Percentiles rank a stretch among this genome's conserved stretches.
Evolutionary conservation across 768 basidiomycete genomes (phyloP).

Genomic region (Russula ochroleuca): DNA sequence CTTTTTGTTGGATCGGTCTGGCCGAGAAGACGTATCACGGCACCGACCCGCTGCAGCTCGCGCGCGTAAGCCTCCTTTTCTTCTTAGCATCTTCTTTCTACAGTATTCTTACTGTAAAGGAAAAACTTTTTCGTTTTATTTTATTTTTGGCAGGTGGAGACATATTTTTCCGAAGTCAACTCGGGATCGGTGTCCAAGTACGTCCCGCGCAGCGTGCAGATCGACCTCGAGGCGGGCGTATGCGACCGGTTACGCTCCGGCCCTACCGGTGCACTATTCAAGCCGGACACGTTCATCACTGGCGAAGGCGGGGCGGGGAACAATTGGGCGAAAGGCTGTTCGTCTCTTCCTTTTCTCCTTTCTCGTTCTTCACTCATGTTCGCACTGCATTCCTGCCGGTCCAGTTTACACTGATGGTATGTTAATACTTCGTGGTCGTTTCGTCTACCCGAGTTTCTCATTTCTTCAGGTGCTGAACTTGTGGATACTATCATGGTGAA

Average conservation of each 20-base stretch:
- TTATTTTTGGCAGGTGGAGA: constrained; percentile 57
- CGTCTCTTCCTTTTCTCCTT: constrained; percentile 34
- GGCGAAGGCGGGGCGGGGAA: constrained; percentile 72
- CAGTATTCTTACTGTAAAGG: too few relatives aligned
- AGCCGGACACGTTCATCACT: constrained; percentile 80
- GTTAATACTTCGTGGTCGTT: background rate
- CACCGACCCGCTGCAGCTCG: constrained; percentile 67
- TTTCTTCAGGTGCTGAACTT: constrained; percentile 72
- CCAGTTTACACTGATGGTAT: constrained; percentile 86
- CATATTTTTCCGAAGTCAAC: constrained; percentile 77
- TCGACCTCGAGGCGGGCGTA: constrained; percentile 88
- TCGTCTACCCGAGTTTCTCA: background rate
- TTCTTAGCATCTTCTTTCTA: background rate
- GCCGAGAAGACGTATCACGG: constrained; percentile 52
- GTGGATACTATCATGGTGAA: constrained; percentile 73
- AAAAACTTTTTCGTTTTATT: constrained; percentile 1
- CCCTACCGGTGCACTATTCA: constrained; percentile 67
- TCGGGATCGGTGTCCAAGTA: constrained; percentile 54
- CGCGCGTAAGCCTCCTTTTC: constrained; percentile 45
- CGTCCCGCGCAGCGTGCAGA: constrained; percentile 84
- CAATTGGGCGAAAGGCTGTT: constrained; percentile 95
- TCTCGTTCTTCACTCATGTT: constrained; percentile 25
- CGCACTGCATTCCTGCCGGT: constrained; percentile 5
- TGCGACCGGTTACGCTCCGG: constrained; percentile 73
- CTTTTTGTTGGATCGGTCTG: background rate